Base-by-base conservation (phyloP, 2,329 filamentous ascomycete species). In the Aspergillus versicolor region DNA sequence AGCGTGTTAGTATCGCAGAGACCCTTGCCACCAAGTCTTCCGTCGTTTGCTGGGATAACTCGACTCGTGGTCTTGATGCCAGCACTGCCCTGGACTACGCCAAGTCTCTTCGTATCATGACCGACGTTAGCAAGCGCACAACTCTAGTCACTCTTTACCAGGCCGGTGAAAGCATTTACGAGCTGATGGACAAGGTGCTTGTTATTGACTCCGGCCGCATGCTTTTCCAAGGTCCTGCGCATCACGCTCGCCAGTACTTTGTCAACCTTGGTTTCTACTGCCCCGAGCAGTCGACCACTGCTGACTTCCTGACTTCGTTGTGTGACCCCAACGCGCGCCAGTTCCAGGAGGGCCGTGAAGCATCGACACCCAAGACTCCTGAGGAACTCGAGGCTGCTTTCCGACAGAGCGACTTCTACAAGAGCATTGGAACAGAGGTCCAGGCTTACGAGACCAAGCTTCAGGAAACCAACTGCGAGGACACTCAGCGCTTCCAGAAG, bases 11-110 rank as follows among this genome's bases (percentile, higher is more conserved):
- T 21, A 91, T 93, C 61, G 88, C 88, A 1, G 90, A 93, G 73
- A 90, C 88, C 0, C 75, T 93, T 21, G 87, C 88, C 4, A 88
- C 88, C 6, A 88, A 89, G 70, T 86, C 86, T 0, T 86, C 87
- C 0, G 86, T 92, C 1, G 85, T 89, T 34, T 88, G 86, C 61
- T 92, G 88, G 88, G 90, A 93, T 64, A 93, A 93, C 70, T 88
- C 84, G 0, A 93, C 89, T 0, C 81, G 90, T 47, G 90, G 90
- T n/a, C 77, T 93, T 0, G 90, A 94, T 68, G 87, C 89, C 1
- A 89, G 86, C 1, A 92, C 89, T 0, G 90, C 90, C 4, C 79
- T 92, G 4, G 89, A 92, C 66, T 93, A 90, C 64, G 88, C 87
- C 9, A 87, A 86, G 56, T 87, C 84, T 1, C 76, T 89, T 2